A percentile compares a stretch with the other conserved stretches of the same genome.
These are phyloP conservation scores for Wickerhamomyces pijperi DNA, from an alignment of 805 yeast genomes.

Conservation along the genomic window DNA sequence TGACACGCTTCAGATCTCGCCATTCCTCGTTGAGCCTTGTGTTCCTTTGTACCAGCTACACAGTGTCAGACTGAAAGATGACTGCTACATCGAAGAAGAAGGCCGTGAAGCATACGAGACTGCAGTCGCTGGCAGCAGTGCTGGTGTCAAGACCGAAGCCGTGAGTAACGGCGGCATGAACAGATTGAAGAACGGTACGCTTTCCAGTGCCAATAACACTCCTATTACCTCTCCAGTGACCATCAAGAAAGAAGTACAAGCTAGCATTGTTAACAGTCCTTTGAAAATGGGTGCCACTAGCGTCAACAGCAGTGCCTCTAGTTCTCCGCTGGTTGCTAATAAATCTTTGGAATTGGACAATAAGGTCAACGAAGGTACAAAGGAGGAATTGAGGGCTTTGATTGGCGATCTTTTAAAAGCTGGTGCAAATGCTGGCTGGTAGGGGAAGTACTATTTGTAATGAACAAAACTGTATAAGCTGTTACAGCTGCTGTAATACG, in stretches of 20 bases:
- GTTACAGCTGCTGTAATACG: too few species aligned
- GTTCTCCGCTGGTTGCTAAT: not conserved
- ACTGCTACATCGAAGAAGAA: slow-evolving; percentile 13
- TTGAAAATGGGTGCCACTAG: too few species aligned
- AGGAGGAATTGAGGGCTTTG: slow-evolving; percentile 44
- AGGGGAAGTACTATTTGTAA: too few species aligned
- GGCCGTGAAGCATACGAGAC: not conserved
- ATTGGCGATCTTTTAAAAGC: not conserved
- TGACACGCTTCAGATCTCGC: slow-evolving; percentile 52
- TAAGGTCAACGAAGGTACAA: slow-evolving; percentile 28
- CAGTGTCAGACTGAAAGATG: slow-evolving; percentile 42
- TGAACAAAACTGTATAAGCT: not conserved
- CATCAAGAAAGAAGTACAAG: too few species aligned
- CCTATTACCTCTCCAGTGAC: too few species aligned
- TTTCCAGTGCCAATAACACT: too few species aligned
- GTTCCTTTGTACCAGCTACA: slow-evolving; percentile 47
- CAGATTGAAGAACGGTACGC: too few species aligned
- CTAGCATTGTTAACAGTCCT: too few species aligned
- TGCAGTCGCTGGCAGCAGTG: not conserved
- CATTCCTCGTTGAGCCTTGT: slow-evolving; percentile 57
- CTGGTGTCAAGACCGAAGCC: not conserved
- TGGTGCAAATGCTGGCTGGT: too few species aligned
- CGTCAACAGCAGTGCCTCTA: too few species aligned
- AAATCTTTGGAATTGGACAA: not conserved
- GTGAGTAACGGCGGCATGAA: too few species aligned